These are phyloP conservation scores for Stereocaulon alpinum DNA, from an alignment of 495 filamentous ascomycete species.

Conservation along the genomic window DNA sequence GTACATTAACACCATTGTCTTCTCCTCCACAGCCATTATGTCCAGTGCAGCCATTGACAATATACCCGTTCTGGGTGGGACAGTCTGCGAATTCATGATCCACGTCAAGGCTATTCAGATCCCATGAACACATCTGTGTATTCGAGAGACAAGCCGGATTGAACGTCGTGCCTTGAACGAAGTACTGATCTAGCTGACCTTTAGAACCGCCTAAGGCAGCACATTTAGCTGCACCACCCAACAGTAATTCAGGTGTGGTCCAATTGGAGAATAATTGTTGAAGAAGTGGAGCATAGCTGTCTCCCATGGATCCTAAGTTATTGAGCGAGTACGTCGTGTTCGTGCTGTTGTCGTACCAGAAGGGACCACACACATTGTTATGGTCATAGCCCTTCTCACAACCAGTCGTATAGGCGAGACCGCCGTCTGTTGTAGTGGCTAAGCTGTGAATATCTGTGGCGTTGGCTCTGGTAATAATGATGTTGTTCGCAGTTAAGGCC, in stretches of 20 bases:
- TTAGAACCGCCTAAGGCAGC: neutral
- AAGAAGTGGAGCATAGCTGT: neutral
- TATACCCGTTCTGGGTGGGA: neutral
- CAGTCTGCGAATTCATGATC: slow-evolving; percentile 1
- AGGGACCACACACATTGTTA: neutral
- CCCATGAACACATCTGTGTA: neutral
- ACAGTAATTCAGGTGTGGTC: neutral
- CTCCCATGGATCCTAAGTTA: neutral
- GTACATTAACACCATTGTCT: neutral
- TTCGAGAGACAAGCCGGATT: slow-evolving; percentile 1
- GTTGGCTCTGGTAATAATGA: neutral
- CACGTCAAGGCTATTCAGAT: neutral
- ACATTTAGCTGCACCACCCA: neutral
- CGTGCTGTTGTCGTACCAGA: neutral
- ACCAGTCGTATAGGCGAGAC: neutral
- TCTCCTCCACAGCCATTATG: neutral
- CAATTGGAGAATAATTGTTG: neutral
- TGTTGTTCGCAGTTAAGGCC: neutral
- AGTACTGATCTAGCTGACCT: neutral
- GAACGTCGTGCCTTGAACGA: neutral
- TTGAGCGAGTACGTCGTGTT: neutral
- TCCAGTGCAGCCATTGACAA: neutral
- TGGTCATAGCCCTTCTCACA: neutral
- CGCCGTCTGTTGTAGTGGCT: neutral
- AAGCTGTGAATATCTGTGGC: neutral